Percentiles rank a stretch among this genome's conserved stretches.
phyloP scores from a whole-genome alignment of 2,329 filamentous ascomycete species.

The Corynespora cassiicola region DNA sequence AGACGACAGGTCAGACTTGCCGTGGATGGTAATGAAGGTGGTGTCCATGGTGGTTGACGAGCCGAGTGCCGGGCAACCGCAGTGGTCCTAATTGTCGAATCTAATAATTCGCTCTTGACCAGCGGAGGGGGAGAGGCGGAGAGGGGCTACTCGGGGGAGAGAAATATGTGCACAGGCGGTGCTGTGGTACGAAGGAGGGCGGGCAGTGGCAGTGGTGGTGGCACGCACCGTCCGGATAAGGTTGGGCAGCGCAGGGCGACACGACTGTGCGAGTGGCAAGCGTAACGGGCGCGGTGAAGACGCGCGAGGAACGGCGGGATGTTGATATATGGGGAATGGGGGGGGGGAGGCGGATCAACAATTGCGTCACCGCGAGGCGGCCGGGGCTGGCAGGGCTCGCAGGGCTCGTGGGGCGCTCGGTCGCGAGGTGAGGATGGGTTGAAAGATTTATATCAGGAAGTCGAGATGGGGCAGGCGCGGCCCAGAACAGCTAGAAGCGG shows the following conservation, averaged over 20 bases:
- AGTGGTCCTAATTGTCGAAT: constrained; percentile 38
- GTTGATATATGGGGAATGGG: background rate
- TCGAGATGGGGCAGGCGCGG: background rate
- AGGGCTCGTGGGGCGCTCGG: too few relatives aligned
- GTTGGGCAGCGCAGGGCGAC: constrained; percentile 19
- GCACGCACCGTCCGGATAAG: constrained; percentile 22
- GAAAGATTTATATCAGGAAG: constrained; percentile 5
- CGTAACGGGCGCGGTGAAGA: too few relatives aligned
- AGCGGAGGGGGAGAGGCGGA: constrained; percentile 23
- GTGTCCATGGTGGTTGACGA: constrained; percentile 63
- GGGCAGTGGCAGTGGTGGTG: too few relatives aligned
- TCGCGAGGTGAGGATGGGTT: too few relatives aligned
- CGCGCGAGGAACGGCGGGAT: too few relatives aligned
- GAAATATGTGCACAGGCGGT: constrained; percentile 30
- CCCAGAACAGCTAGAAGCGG: background rate
- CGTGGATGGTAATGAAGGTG: constrained; percentile 91
- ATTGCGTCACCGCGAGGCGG: constrained; percentile 2
- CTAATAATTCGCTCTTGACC: constrained; percentile 45
- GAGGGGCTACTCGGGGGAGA: constrained; percentile 13
- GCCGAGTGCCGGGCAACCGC: constrained; percentile 14
- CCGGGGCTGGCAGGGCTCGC: too few relatives aligned
- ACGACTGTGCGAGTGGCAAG: too few relatives aligned
- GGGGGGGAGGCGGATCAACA: background rate
- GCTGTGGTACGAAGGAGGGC: constrained; percentile 27
- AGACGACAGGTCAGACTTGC: constrained; percentile 55